phyloP scores from a whole-genome alignment of 148 eudicot genomes.

The Silene conica region DNA sequence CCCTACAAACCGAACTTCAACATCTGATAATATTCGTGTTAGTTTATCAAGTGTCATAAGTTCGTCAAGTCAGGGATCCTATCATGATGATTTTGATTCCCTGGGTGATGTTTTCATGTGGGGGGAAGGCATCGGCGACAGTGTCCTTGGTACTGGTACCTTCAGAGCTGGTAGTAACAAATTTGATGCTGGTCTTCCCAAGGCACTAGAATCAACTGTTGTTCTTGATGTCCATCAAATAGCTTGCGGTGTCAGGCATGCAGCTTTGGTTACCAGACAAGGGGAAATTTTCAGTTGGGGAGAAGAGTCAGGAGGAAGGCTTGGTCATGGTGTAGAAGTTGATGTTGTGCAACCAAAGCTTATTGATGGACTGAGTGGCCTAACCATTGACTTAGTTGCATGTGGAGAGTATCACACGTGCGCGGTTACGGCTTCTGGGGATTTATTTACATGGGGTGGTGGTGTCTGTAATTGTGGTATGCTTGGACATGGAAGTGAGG shows the following conservation, averaged over 20 bases:
- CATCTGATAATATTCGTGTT: constrained; percentile 58
- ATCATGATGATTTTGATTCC: constrained; percentile 71
- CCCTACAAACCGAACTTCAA: constrained; percentile 45
- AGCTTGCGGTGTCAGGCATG: constrained; percentile 81
- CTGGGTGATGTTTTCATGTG: constrained; percentile 79
- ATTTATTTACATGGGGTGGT: constrained; percentile 92
- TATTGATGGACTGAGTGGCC: constrained; percentile 51
- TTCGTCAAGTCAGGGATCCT: constrained; percentile 85
- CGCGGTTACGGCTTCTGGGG: constrained; percentile 74
- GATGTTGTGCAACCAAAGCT: constrained; percentile 73
- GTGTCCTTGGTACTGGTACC: constrained; percentile 57
- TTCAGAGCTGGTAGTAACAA: constrained; percentile 32
- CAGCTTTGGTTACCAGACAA: constrained; percentile 68
- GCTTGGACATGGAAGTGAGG: constrained; percentile 71
- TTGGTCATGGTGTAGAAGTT: constrained; percentile 81
- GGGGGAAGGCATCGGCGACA: constrained; percentile 77
- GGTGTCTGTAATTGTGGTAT: constrained; percentile 55
- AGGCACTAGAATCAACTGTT: constrained; percentile 58
- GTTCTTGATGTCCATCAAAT: constrained; percentile 70
- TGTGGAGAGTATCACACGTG: constrained; percentile 91
- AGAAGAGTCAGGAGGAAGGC: constrained; percentile 82
- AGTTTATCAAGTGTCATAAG: constrained; percentile 83
- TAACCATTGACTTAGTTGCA: constrained; percentile 55
- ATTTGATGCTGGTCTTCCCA: constrained; percentile 63
- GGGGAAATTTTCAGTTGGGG: constrained; percentile 98